Evolutionary conservation across 1,284 basidiomycete genomes (phyloP).

Genomic region (Stygiomarasmius scandens): DNA sequence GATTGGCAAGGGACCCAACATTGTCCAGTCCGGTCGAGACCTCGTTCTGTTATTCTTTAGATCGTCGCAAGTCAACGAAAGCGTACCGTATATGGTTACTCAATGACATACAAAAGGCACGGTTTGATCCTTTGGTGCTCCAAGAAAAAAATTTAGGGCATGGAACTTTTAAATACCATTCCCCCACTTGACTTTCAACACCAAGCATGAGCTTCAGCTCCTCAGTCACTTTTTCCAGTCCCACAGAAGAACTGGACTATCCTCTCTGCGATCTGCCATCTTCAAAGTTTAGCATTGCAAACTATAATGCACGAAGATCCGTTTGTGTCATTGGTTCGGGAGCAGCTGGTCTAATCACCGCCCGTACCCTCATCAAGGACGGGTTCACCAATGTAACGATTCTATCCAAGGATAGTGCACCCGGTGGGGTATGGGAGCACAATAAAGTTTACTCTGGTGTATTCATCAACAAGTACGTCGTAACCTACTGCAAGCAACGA

Average conservation of each 20-base stretch:
- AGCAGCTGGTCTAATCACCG: slow-evolving; percentile 29
- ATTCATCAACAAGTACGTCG: slow-evolving; percentile 54
- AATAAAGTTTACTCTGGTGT: slow-evolving; percentile 51
- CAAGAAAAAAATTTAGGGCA: too few relatives aligned
- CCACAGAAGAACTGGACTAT: slow-evolving; percentile 5
- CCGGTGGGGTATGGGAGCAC: slow-evolving; percentile 26
- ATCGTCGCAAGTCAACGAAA: too few relatives aligned
- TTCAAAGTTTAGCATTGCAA: slow-evolving; percentile 2
- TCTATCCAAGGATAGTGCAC: slow-evolving; percentile 24
- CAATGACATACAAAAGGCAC: too few relatives aligned
- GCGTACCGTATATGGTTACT: too few relatives aligned
- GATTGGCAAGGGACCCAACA: too few relatives aligned
- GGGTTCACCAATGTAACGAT: slow-evolving; percentile 29
- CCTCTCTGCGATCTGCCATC: slow-evolving; percentile 6
- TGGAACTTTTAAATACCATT: background rate
- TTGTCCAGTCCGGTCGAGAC: too few relatives aligned
- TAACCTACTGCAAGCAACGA: background rate
- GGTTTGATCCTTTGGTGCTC: too few relatives aligned
- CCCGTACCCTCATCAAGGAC: slow-evolving; percentile 26
- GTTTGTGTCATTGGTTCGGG: slow-evolving; percentile 27
- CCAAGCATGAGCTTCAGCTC: background rate
- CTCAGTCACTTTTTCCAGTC: background rate
- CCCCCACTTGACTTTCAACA: background rate
- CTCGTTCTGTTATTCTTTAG: too few relatives aligned
- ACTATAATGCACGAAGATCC: slow-evolving; percentile 7